Evolutionary conservation across 495 filamentous ascomycete genomes (phyloP), one percentile per base, ranked within the genome.

Genomic region (Xylaria flabelliformis): DNA sequence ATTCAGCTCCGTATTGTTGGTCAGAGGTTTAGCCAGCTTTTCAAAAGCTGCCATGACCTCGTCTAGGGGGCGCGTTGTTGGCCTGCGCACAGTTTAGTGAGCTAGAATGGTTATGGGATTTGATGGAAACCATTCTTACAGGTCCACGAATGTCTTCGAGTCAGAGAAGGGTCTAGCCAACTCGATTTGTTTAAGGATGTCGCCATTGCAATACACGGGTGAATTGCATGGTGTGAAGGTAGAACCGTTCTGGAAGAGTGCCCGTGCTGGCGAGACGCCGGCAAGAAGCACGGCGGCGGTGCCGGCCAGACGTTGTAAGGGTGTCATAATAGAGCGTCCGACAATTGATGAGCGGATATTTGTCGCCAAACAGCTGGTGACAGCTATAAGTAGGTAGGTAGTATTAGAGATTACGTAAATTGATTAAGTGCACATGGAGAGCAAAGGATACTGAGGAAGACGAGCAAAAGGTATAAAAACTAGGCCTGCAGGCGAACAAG

Each of bases 141-240:
- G 79, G 75, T 87, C 85, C 59, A 87, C 85, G 63, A 85, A 87
- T 32, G 83, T 86, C 79, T 87, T 87, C 61, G 83, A 85, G 76
- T 87, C 85, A 17, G 78, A 74, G 70, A 87, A 87, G 29, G 85
- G 85, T 12, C 68, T 78, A 8, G 85, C 85, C 12, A 86, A 78
- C 76, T 87, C 81, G 67, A 87, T 81, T 32, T 82, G 80, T 62
- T 82, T 80, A 21, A 87, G 76, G 46, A 87, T 75, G 6, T 86
- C 84, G 36, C 85, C 85, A 26, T 81, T 78, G 73, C 85, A 87
- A 71, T 87, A 87, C 34, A 87, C 69, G 13, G 83, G 83, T 41
- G 84, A 86, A 69, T 87, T 84, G 69, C 85, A 87, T 21, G 85
- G 83, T 4, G 83, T 78, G 50, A 80, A 82, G 41, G 81, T 75